Evolutionary conservation across 495 filamentous ascomycete genomes (phyloP).

Genomic region (Astrothelium subdiscretum): DNA sequence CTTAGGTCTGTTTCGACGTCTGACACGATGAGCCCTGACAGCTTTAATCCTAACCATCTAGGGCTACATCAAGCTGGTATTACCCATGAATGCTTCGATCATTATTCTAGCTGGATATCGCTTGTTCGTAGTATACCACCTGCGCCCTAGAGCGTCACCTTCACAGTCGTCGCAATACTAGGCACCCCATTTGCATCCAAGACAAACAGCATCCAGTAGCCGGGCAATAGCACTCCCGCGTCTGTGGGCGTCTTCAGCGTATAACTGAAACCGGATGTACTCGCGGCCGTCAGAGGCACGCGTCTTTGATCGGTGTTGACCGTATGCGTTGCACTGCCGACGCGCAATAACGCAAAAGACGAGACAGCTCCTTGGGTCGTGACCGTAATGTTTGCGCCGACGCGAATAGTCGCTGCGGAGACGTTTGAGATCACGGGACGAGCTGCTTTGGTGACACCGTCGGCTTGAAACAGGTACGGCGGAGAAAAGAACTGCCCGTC

Average conservation of each 20-base stretch:
- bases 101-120: too few relatives aligned
- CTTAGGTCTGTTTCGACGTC: too few relatives aligned
- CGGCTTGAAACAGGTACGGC: conserved; percentile 38
- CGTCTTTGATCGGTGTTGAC: conserved; percentile 50
- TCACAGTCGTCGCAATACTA: conserved; percentile 27
- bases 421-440: conserved; percentile 32
- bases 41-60: too few relatives aligned
- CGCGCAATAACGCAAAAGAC: conserved; percentile 30
- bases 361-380: conserved; percentile 22
- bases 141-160: not conserved
- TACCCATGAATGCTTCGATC: too few relatives aligned
- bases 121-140: too few relatives aligned
- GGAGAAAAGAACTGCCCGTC: conserved; percentile 48
- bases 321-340: conserved; percentile 41
- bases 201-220: conserved; percentile 49
- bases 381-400: conserved; percentile 28
- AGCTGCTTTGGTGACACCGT: conserved; percentile 27
- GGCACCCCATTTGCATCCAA: conserved; percentile 38
- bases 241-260: conserved; percentile 34
- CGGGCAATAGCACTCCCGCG: conserved; percentile 40
- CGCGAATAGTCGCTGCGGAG: conserved; percentile 11
- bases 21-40: too few relatives aligned
- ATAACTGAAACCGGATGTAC: conserved; percentile 13
- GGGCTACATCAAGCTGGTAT: too few relatives aligned
- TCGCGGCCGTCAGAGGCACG: conserved; percentile 28